Base-by-base conservation (phyloP, 169 alveolate genomes). In the Plasmodium cynomolgi region DNA sequence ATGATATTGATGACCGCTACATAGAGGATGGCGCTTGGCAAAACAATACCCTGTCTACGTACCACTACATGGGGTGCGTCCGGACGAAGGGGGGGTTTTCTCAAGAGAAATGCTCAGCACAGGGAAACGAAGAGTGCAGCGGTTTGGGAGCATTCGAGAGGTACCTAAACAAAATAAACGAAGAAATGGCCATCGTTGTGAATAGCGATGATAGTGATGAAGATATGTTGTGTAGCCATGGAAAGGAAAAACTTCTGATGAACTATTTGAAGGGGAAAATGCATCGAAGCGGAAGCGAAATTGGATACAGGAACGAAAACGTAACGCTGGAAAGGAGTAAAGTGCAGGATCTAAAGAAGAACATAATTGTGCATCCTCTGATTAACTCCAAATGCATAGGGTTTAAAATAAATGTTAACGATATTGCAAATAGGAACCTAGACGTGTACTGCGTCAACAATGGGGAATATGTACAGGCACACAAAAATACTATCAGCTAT, bases 141-240 rank as follows among this genome's bases (percentile, higher is more conserved):
- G 6, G 41, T 20, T 29, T 68, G 37, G 82, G 58, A 68, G 37
- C 90, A n/a, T 90, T 90, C 58, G 77, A 90, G 23, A 39, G 44
- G 34, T 91, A 91, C 58, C 8, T 91, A 72, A 44, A 56, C 29
- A 82, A 82, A 71, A n/a, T 91, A 81, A 91, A 91, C 68, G 62
- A 82, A 33, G 92, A 91, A 72, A 41, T 71, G 8, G 95, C 91
- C 23, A 83, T 91, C 41, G 73, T 91, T 20, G 92, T 75, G 8
- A 73, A 82, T 41, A 91, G 95, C 75, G 95, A 91, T 91, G 92
- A 83, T 75, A 81, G 92, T 83, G 95, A 91, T 81, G 92, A 91
- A n/a, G 79, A 91, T 72, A 15, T 91, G 13, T 33, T 81, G 58
- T 41, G 47, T 71, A 82, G 47, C 29, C 33, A 31, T 50, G 95